These are phyloP conservation scores for Bombardia bombarda DNA, from an alignment of 495 filamentous ascomycete species.

Conservation along the genomic window DNA sequence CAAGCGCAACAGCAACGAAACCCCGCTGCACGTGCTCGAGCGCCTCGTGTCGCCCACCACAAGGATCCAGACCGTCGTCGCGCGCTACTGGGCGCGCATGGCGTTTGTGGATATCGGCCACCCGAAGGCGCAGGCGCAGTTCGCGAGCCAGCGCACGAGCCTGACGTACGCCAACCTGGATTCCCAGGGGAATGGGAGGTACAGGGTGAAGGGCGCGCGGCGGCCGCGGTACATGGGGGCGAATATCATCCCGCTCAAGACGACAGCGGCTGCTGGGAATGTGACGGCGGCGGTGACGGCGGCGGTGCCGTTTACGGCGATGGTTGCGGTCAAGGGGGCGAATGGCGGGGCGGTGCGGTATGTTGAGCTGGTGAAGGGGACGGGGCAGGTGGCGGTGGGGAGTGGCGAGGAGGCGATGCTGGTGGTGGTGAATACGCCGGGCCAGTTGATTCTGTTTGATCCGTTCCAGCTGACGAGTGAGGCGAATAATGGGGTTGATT, in stretches of 20 bases:
- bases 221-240: conserved; percentile 38
- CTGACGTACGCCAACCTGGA: conserved; percentile 37
- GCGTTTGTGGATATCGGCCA: conserved; percentile 39
- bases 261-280: conserved; percentile 12
- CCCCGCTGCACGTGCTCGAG: conserved; percentile 34
- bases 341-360: conserved; percentile 24
- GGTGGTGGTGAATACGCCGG: conserved; percentile 36
- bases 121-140: conserved; percentile 26
- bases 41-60: conserved; percentile 16
- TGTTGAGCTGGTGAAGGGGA: conserved; percentile 16
- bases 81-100: conserved; percentile 39
- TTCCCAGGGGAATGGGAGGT: conserved; percentile 26
- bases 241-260: conserved; percentile 36
- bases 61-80: conserved; percentile 32
- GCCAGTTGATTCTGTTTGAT: conserved; percentile 30
- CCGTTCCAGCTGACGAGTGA: conserved; percentile 33
- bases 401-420: conserved; percentile 32
- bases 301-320: conserved; percentile 23
- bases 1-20: conserved; percentile 35
- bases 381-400: conserved; percentile 17
- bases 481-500: conserved; percentile 30
- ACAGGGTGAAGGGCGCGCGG: conserved; percentile 32
- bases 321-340: conserved; percentile 23
- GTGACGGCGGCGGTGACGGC: conserved; percentile 22
- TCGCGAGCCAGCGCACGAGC: conserved; percentile 18